phyloP scores from a whole-genome alignment of 768 basidiomycete genomes.

The Trametes meyenii region DNA sequence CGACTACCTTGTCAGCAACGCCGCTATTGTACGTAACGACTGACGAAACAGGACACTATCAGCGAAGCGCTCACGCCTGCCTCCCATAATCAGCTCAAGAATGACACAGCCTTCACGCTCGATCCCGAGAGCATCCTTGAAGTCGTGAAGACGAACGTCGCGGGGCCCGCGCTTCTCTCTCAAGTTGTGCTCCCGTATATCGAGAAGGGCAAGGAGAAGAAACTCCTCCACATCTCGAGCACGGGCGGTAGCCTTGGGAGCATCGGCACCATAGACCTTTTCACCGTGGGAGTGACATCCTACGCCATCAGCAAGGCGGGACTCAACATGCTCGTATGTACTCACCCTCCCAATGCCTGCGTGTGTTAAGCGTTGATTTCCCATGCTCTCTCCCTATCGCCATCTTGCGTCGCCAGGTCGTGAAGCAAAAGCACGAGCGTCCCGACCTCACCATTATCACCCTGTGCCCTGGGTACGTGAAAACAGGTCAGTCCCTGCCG shows the following conservation, averaged over 20 bases:
- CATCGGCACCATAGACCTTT: background rate
- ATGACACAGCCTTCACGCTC: conserved; percentile 36
- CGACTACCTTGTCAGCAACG: background rate
- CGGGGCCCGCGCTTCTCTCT: conserved; percentile 39
- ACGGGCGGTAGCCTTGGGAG: background rate
- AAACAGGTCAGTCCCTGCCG: conserved; percentile 14
- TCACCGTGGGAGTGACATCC: background rate
- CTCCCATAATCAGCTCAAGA: background rate
- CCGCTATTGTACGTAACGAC: background rate
- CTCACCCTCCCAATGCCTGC: background rate
- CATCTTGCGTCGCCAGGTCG: too few species aligned
- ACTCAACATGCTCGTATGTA: conserved; percentile 32
- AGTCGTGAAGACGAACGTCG: conserved; percentile 37
- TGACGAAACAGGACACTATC: background rate
- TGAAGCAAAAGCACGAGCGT: conserved; percentile 20
- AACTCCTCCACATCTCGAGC: conserved; percentile 38
- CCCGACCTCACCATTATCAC: conserved; percentile 19
- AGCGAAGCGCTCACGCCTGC: background rate
- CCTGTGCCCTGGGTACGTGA: conserved; percentile 24
- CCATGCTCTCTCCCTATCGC: background rate
- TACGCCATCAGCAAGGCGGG: conserved; percentile 19
- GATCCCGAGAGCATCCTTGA: conserved; percentile 27
- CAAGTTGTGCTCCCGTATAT: conserved; percentile 39
- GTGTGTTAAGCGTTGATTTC: conserved; percentile 3
- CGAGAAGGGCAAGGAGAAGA: conserved; percentile 34